phyloP scores from a whole-genome alignment of 768 basidiomycete genomes.

The Psilocybe sp. region DNA sequence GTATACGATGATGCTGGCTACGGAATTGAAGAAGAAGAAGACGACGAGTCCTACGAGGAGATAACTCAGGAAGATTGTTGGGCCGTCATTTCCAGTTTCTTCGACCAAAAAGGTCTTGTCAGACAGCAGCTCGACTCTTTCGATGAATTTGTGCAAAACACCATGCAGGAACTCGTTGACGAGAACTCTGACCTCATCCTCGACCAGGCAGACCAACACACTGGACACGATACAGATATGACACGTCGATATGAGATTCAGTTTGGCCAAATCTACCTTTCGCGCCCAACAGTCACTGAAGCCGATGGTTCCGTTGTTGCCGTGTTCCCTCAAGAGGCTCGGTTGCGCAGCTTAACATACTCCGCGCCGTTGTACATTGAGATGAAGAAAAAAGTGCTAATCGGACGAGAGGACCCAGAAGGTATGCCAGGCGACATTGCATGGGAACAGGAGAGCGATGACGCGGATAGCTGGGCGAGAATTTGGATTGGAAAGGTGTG shows the following conservation, averaged over 20 bases:
- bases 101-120: constrained; percentile 95
- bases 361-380: constrained; percentile 95
- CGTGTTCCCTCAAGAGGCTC: constrained; percentile 95
- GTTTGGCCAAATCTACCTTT: constrained; percentile 97
- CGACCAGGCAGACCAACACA: constrained; percentile 95
- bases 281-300: constrained; percentile 91
- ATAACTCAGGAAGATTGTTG: constrained; percentile 94
- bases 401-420: constrained; percentile 79
- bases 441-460: constrained; percentile 75
- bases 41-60: constrained; percentile 54
- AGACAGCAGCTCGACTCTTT: constrained; percentile 97
- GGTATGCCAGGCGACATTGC: constrained; percentile 77
- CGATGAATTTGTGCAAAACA: constrained; percentile 98
- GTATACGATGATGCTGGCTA: constrained; percentile 63
- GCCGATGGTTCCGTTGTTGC: constrained; percentile 92
- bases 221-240: constrained; percentile 76
- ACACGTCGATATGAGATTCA: constrained; percentile 95
- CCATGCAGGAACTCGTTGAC: constrained; percentile 98
- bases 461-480: constrained; percentile 66
- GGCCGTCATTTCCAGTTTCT: constrained; percentile 95
- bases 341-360: constrained; percentile 92
- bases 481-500: constrained; percentile 93
- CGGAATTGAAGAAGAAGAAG: constrained; percentile 59
- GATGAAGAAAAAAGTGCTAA: constrained; percentile 82
- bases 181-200: constrained; percentile 94